Percentiles rank a stretch among this genome's conserved stretches.
phyloP scores from a whole-genome alignment of 805 yeast species.

The Candida parachauliodes region DNA sequence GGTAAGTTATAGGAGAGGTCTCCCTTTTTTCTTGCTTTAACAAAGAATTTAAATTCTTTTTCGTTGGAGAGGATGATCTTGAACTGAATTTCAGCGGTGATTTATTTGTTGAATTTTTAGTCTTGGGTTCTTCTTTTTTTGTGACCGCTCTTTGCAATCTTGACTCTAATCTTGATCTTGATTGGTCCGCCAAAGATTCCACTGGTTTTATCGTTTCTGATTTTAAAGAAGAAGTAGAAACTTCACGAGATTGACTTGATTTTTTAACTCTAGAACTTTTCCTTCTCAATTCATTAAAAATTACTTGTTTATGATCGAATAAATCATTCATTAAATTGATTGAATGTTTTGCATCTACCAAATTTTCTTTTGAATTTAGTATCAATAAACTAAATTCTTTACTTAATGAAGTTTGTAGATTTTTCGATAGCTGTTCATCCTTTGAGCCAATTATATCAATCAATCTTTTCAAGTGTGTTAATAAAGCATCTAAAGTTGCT shows the following conservation, averaged over 20 bases:
- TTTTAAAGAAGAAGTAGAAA: not conserved
- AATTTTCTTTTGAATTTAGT: slow-evolving; percentile 43
- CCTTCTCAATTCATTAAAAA: slow-evolving; percentile 60
- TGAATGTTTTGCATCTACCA: slow-evolving; percentile 42
- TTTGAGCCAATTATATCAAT: slow-evolving; percentile 45
- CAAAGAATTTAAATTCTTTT: slow-evolving; percentile 25
- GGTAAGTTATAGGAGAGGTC: slow-evolving; percentile 4
- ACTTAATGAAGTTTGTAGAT: slow-evolving; percentile 48
- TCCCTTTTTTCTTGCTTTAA: slow-evolving; percentile 8
- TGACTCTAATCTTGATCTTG: slow-evolving; percentile 26
- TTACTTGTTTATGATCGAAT: slow-evolving; percentile 48
- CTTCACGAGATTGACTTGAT: not conserved
- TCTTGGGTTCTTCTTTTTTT: slow-evolving; percentile 7
- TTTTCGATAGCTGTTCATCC: slow-evolving; percentile 28
- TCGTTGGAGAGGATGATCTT: slow-evolving; percentile 39
- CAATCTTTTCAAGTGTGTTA: slow-evolving; percentile 68
- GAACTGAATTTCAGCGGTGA: slow-evolving; percentile 21
- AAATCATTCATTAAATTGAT: slow-evolving; percentile 59
- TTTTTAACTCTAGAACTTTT: slow-evolving; percentile 19
- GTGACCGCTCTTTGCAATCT: slow-evolving; percentile 24
- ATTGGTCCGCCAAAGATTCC: slow-evolving; percentile 14
- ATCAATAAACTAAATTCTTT: slow-evolving; percentile 65
- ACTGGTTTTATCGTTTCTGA: not conserved
- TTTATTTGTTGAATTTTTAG: too few relatives aligned
- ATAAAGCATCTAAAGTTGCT: slow-evolving; percentile 77